Percentiles rank a stretch among this genome's conserved stretches.
phyloP scores from a whole-genome alignment of 495 filamentous ascomycete species.

The Penicillium odoratum region DNA sequence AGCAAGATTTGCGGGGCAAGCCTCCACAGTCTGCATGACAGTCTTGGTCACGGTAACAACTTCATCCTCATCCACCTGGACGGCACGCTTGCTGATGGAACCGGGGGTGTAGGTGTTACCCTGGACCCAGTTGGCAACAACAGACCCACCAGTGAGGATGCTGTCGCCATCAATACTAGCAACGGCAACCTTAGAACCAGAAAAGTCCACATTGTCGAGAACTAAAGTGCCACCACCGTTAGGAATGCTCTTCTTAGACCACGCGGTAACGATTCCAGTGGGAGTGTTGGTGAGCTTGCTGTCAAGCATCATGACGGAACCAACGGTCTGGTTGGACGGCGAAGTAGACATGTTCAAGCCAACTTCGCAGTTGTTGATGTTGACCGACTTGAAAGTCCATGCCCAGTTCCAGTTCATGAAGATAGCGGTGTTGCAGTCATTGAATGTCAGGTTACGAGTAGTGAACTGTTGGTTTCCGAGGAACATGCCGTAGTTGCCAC shows the following conservation, averaged over 20 bases:
- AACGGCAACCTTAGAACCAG: constrained; percentile 55
- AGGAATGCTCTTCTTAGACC: constrained; percentile 56
- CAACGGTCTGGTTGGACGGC: constrained; percentile 63
- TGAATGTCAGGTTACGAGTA: constrained; percentile 87
- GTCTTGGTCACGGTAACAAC: constrained; percentile 31
- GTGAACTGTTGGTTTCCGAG: constrained; percentile 96
- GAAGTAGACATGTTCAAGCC: constrained; percentile 81
- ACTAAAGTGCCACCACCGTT: constrained; percentile 75
- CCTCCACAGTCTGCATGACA: constrained; percentile 23
- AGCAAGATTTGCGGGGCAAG: constrained; percentile 14
- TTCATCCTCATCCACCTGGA: constrained; percentile 15
- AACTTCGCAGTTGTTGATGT: constrained; percentile 76
- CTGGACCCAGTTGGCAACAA: constrained; percentile 71
- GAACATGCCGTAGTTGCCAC: constrained; percentile 81
- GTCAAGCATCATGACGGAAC: constrained; percentile 80
- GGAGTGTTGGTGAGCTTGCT: constrained; percentile 71
- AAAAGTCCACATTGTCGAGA: constrained; percentile 84
- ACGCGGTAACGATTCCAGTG: constrained; percentile 73
- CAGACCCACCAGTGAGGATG: constrained; percentile 70
- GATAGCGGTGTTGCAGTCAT: constrained; percentile 81
- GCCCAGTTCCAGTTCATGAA: constrained; percentile 97
- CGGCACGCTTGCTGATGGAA: constrained; percentile 30
- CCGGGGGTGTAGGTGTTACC: constrained; percentile 64
- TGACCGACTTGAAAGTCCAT: constrained; percentile 81
- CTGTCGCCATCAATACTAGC: constrained; percentile 49